A percentile compares a stretch with the other conserved stretches of the same genome.
phyloP scores from a whole-genome alignment of 345 rosid species.

The Trapa bicornis region DNA sequence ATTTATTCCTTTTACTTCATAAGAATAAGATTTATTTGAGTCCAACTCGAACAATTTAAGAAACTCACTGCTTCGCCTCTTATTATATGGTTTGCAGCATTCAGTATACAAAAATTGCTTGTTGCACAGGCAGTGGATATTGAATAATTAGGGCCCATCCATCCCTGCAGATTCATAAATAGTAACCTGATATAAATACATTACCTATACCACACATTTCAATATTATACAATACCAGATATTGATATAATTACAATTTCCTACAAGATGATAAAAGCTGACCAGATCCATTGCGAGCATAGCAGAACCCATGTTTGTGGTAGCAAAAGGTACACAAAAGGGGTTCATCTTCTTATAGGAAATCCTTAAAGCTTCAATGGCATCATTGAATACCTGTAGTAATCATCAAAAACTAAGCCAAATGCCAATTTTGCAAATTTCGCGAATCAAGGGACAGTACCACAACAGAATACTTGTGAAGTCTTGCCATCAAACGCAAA shows the following conservation, averaged over 20 bases:
- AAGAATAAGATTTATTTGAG: neutral
- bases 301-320: slow-evolving; percentile 48
- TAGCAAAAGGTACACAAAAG: slow-evolving; percentile 42
- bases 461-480: neutral
- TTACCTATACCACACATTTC: neutral
- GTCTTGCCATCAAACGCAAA: neutral
- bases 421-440: neutral
- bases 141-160: slow-evolving; percentile 67
- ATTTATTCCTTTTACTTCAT: neutral
- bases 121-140: slow-evolving; percentile 56
- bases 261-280: slow-evolving; percentile 4
- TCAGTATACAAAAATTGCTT: slow-evolving; percentile 45
- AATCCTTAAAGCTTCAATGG: slow-evolving; percentile 33
- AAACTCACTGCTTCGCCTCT: slow-evolving; percentile 46
- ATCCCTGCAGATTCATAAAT: slow-evolving; percentile 27
- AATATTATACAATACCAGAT: neutral
- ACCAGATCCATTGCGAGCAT: slow-evolving; percentile 50
- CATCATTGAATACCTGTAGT: slow-evolving; percentile 32
- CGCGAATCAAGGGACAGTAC: neutral
- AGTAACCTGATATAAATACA: neutral
- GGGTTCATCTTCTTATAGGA: slow-evolving; percentile 44
- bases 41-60: slow-evolving; percentile 1
- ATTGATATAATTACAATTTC: no score
- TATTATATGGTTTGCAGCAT: slow-evolving; percentile 46
- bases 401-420: neutral